These are phyloP conservation scores for Agapanthus africanus DNA, from an alignment of 106 monocot genomes.

Conservation along the genomic window DNA sequence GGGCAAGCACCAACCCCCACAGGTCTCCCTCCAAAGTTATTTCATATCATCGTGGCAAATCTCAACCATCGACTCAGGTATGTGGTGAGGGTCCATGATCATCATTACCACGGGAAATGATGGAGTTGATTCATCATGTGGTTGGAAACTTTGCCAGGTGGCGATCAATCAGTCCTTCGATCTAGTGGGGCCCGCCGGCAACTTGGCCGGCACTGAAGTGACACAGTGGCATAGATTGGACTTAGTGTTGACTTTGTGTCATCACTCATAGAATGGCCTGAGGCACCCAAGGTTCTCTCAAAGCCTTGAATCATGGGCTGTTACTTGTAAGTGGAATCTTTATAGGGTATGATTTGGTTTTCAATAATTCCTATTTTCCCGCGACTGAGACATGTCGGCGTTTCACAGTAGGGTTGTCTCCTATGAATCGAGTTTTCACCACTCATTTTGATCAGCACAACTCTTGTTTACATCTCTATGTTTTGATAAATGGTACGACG, in stretches of 20 bases:
- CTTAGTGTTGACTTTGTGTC: background rate
- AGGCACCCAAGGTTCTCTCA: background rate
- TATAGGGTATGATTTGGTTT: too few relatives aligned
- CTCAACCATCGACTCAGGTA: slow-evolving; percentile 2
- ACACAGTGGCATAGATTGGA: background rate
- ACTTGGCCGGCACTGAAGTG: background rate
- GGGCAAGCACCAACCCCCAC: background rate
- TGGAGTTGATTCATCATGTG: background rate
- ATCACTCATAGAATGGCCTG: background rate
- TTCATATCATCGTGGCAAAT: slow-evolving; percentile 4
- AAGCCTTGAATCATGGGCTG: background rate
- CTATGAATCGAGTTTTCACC: too few relatives aligned
- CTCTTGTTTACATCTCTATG: too few relatives aligned
- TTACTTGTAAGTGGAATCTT: background rate
- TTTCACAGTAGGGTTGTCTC: too few relatives aligned
- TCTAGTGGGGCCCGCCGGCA: background rate
- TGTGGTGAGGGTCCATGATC: background rate
- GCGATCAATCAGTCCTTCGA: too few relatives aligned
- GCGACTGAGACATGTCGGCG: too few relatives aligned
- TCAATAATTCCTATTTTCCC: too few relatives aligned
- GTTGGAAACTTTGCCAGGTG: background rate
- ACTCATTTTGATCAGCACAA: too few relatives aligned
- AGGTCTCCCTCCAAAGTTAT: background rate
- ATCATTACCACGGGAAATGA: background rate
- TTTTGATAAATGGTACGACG: too few relatives aligned